phyloP scores from a whole-genome alignment of 495 filamentous ascomycete genomes.

The Podospora pseudocomata region DNA sequence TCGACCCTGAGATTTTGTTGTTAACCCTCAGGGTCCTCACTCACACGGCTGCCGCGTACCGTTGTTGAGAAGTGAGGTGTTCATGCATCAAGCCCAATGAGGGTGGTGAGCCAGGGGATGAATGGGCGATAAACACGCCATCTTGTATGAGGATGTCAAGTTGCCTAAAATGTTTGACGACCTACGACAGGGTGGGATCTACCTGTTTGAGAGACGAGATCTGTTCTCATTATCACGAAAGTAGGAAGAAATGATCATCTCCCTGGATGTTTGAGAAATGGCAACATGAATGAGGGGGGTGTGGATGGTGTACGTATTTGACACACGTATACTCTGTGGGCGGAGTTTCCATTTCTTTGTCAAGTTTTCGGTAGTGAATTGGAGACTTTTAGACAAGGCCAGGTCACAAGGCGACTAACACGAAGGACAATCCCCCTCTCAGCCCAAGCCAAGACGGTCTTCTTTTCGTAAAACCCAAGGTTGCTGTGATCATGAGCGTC shows the following conservation, averaged over 20 bases:
- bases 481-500: not conserved
- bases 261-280: not conserved
- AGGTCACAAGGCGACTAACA: not conserved
- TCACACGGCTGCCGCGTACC: not conserved
- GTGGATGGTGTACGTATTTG: not conserved
- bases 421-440: not conserved
- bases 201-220: not conserved
- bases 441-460: not conserved
- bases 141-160: not conserved
- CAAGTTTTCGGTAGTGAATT: not conserved
- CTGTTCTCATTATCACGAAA: not conserved
- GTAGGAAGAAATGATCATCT: too few relatives aligned
- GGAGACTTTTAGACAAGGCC: not conserved
- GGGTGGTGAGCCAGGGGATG: not conserved
- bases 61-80: not conserved
- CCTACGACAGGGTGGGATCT: not conserved
- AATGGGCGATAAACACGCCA: not conserved
- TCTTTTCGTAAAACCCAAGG: not conserved
- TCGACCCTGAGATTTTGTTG: not conserved
- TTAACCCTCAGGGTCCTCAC: not conserved
- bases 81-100: not conserved
- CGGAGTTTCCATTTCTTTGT: not conserved
- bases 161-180: not conserved
- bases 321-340: not conserved
- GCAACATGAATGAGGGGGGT: not conserved